A percentile compares a stretch with the other conserved stretches of the same genome.
Evolutionary conservation across 441 rosid genomes (phyloP).

Genomic region (Adansonia gregorii): DNA sequence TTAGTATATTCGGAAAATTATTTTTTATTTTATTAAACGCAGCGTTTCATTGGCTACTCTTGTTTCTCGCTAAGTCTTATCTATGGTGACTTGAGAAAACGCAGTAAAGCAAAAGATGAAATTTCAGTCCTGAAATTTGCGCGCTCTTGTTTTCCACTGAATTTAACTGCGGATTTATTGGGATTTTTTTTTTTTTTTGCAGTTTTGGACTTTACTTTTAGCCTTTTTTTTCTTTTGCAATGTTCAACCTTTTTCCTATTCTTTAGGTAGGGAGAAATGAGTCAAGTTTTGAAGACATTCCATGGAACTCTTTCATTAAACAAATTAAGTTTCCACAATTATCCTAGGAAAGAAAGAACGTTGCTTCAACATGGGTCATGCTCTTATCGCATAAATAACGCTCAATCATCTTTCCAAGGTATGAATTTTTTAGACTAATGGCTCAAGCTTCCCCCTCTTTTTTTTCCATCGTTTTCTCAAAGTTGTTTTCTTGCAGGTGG

Average conservation of each 20-base stretch:
- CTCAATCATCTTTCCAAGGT: conserved; percentile 44
- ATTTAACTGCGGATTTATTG: not conserved
- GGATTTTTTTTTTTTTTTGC: not conserved
- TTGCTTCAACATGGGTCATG: conserved; percentile 31
- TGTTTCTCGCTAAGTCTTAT: not conserved
- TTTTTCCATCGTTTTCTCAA: conserved; percentile 2
- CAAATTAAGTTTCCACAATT: conserved; percentile 27
- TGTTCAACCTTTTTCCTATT: conserved; percentile 1
- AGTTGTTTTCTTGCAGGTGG: conserved; percentile 34
- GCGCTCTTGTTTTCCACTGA: not conserved
- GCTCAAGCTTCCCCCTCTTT: not conserved
- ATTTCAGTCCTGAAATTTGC: conserved; percentile 7
- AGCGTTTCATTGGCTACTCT: not conserved
- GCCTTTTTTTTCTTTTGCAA: not conserved
- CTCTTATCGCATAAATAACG: conserved; percentile 26
- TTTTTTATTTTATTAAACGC: not conserved
- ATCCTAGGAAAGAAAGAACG: conserved; percentile 27
- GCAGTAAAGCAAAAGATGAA: not conserved
- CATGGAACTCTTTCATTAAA: conserved; percentile 31
- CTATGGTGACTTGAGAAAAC: not conserved
- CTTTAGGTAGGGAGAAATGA: conserved; percentile 34
- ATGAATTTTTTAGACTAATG: conserved; percentile 13
- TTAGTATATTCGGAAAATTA: not conserved
- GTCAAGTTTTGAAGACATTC: conserved; percentile 33
- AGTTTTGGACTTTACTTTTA: not conserved